A percentile compares a stretch with the other conserved stretches of the same genome.
Evolutionary conservation across 305 asterid species (phyloP).

Genomic region (Fraxinus velutina): DNA sequence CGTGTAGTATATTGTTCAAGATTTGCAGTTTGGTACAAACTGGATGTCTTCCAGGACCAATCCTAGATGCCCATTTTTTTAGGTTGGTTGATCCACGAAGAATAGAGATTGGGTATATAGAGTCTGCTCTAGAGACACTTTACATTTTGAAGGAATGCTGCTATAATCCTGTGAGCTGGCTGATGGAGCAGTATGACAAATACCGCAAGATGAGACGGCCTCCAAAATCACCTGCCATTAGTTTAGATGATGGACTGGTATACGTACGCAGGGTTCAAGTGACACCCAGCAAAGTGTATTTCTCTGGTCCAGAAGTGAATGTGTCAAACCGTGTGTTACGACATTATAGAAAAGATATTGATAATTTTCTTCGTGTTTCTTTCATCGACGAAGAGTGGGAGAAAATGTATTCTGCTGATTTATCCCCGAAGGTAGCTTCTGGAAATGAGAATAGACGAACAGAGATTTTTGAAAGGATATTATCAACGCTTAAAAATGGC

Average conservation of each 20-base stretch:
- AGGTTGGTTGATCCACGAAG: conserved; percentile 45
- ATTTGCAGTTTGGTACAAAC: conserved; percentile 65
- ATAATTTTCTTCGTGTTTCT: conserved; percentile 85
- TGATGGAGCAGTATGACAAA: conserved; percentile 42
- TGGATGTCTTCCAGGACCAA: conserved; percentile 79
- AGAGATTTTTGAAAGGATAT: conserved; percentile 54
- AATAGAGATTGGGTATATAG: conserved; percentile 34
- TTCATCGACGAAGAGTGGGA: conserved; percentile 90
- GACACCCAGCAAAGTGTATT: conserved; percentile 78
- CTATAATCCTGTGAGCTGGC: conserved; percentile 73
- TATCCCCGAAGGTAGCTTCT: conserved; percentile 41
- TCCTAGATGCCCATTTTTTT: conserved; percentile 47
- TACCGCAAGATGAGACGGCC: conserved; percentile 31
- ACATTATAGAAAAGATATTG: conserved; percentile 41
- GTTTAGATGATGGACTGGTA: conserved; percentile 68
- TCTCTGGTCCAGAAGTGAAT: conserved; percentile 76
- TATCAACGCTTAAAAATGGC: conserved; percentile 58
- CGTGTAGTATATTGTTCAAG: conserved; percentile 62
- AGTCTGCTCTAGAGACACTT: conserved; percentile 65
- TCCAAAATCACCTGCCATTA: conserved; percentile 53
- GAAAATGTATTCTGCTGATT: conserved; percentile 60
- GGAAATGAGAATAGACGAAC: conserved; percentile 41
- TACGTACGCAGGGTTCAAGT: conserved; percentile 78
- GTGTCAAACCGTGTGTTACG: conserved; percentile 82
- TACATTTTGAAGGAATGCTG: conserved; percentile 69